Evolutionary conservation across 2,329 filamentous ascomycete species (phyloP).

Genomic region (Blastomyces parvus): DNA sequence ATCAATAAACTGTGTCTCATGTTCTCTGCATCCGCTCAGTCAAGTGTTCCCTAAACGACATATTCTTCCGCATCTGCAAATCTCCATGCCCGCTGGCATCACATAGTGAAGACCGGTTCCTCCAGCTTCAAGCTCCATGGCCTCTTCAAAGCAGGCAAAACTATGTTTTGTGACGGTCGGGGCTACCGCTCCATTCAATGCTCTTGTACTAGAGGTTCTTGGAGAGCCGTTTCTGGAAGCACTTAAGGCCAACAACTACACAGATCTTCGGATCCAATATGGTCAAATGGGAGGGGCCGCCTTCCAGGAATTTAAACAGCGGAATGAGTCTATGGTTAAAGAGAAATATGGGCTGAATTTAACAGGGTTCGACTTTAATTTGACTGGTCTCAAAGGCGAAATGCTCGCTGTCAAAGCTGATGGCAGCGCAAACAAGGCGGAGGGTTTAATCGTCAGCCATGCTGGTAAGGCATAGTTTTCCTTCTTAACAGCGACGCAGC

Average conservation of each 20-base stretch:
- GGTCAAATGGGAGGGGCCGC: slow-evolving; percentile 55
- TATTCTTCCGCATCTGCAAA: neutral
- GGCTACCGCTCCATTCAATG: slow-evolving; percentile 74
- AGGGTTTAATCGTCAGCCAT: slow-evolving; percentile 77
- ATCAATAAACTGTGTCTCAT: neutral
- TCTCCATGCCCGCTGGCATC: neutral
- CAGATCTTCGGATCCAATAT: slow-evolving; percentile 68
- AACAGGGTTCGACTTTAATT: slow-evolving; percentile 57
- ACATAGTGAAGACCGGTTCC: neutral
- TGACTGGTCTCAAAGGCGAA: slow-evolving; percentile 47
- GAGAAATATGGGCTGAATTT: slow-evolving; percentile 41
- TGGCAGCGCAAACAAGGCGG: slow-evolving; percentile 29
- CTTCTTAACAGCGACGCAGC: neutral
- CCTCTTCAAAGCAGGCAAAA: slow-evolving; percentile 24
- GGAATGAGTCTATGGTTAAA: slow-evolving; percentile 19
- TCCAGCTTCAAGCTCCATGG: slow-evolving; percentile 12
- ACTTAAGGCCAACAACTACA: slow-evolving; percentile 54
- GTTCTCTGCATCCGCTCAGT: neutral
- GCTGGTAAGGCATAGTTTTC: slow-evolving; percentile 53
- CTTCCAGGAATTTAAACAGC: slow-evolving; percentile 38
- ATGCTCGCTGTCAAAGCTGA: slow-evolving; percentile 48
- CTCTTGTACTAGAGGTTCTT: slow-evolving; percentile 59
- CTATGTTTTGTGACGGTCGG: slow-evolving; percentile 81
- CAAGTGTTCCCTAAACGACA: neutral
- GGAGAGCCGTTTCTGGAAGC: slow-evolving; percentile 52